phyloP scores from a whole-genome alignment of 2,329 filamentous ascomycete species.

The Aotearoamyces nothofagi region DNA sequence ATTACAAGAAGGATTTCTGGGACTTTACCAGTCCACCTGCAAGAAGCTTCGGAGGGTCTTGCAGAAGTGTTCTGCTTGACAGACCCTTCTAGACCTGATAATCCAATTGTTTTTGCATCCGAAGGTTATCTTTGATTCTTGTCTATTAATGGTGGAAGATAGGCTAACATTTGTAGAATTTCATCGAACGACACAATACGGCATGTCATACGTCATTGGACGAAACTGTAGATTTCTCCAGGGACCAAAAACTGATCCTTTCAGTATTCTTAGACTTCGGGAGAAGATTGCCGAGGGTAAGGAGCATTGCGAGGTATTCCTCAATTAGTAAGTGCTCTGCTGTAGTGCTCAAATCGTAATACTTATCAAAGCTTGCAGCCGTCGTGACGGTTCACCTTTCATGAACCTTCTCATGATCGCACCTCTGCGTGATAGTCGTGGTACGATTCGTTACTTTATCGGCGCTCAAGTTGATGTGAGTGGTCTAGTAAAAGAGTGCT shows the following conservation, averaged over 20 bases:
- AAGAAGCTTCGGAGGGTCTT: constrained; percentile 57
- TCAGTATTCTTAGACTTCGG: constrained; percentile 44
- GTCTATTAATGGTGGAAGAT: too few relatives aligned
- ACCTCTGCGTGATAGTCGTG: constrained; percentile 45
- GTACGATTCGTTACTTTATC: constrained; percentile 46
- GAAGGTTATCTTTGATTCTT: too few relatives aligned
- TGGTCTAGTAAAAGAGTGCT: constrained; percentile 43
- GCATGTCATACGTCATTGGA: constrained; percentile 56
- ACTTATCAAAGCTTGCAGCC: constrained; percentile 21
- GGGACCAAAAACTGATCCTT: constrained; percentile 52
- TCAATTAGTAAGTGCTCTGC: constrained; percentile 45
- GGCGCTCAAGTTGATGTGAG: constrained; percentile 53
- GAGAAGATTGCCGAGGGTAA: constrained; percentile 45
- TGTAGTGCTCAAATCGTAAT: neutral
- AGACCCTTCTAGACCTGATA: constrained; percentile 57
- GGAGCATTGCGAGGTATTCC: constrained; percentile 58
- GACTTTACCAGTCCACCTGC: constrained; percentile 45
- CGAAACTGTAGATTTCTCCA: constrained; percentile 69
- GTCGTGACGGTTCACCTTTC: constrained; percentile 50
- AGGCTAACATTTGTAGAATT: constrained; percentile 38
- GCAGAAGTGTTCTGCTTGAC: constrained; percentile 67
- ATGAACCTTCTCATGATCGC: constrained; percentile 53
- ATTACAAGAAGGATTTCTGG: constrained; percentile 54
- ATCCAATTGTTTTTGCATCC: constrained; percentile 64
- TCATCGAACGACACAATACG: constrained; percentile 59